A percentile compares a stretch with the other conserved stretches of the same genome.
Evolutionary conservation across 2,329 filamentous ascomycete species (phyloP).

Genomic region (Ophiocordyceps camponoti-floridani): DNA sequence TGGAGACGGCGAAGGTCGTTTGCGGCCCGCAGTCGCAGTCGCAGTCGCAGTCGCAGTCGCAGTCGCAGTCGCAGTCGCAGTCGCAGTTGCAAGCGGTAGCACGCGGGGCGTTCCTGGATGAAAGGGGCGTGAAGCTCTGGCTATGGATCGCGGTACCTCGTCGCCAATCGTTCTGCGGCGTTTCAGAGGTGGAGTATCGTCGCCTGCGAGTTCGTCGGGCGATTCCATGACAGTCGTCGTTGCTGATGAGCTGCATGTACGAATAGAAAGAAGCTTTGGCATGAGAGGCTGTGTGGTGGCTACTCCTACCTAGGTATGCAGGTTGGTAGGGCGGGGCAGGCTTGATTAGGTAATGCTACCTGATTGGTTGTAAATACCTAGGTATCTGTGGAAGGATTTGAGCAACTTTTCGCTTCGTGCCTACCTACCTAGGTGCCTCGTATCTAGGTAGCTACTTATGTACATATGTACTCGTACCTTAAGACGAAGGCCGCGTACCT

Average conservation of each 20-base stretch:
- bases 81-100: background rate
- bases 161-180: background rate
- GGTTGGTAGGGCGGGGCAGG: too few species aligned
- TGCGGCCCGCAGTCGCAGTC: background rate
- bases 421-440: too few species aligned
- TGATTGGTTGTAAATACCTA: too few species aligned
- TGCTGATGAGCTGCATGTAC: constrained; percentile 2
- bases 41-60: background rate
- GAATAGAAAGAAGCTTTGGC: background rate
- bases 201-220: constrained; percentile 8
- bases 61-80: background rate
- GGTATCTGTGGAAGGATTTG: too few species aligned
- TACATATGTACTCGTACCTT: too few species aligned
- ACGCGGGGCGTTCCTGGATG: background rate
- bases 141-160: background rate
- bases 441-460: too few species aligned
- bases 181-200: background rate
- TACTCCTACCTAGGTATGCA: too few species aligned
- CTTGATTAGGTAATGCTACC: too few species aligned
- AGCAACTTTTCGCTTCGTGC: too few species aligned
- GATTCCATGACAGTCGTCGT: constrained; percentile 11
- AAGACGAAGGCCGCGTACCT: too few species aligned
- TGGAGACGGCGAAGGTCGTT: background rate
- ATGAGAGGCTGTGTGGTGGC: too few species aligned
- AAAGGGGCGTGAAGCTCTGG: background rate